Evolutionary conservation across 1,284 basidiomycete genomes (phyloP).

Genomic region (Heterobasidion occidentale): DNA sequence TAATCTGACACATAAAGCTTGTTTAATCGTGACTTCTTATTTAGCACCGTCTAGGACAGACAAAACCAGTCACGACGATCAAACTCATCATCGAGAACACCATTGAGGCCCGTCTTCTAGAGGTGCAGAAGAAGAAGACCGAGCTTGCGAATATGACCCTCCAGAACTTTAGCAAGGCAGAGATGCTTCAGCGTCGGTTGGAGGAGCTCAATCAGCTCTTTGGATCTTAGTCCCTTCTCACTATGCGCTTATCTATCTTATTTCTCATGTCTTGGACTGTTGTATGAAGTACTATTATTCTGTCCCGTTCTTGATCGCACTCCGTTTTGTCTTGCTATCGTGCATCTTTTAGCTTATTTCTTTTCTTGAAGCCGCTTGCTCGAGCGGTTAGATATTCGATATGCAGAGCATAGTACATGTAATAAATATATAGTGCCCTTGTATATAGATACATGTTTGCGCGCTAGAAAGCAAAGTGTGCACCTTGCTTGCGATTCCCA

Average conservation of each 20-base stretch:
- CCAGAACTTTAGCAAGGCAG: conserved; percentile 74
- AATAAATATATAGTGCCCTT: neutral
- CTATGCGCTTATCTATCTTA: conserved; percentile 1
- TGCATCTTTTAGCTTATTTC: neutral
- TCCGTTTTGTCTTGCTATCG: neutral
- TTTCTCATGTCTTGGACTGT: neutral
- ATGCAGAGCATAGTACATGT: neutral
- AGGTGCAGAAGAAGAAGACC: conserved; percentile 94
- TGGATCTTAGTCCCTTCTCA: conserved; percentile 20
- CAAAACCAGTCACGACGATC: conserved; percentile 81
- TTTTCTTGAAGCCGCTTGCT: neutral
- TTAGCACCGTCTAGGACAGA: conserved; percentile 91
- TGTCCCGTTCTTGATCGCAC: neutral
- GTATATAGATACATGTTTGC: conserved; percentile 6
- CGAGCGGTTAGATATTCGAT: neutral
- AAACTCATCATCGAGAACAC: conserved; percentile 91
- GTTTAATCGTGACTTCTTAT: conserved; percentile 10
- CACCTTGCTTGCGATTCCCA: conserved; percentile 64
- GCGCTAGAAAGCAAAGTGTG: conserved; percentile 67
- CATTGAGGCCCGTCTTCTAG: conserved; percentile 83
- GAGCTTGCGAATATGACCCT: conserved; percentile 88
- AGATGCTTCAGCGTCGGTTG: conserved; percentile 76
- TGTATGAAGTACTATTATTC: too few species aligned
- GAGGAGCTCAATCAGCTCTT: conserved; percentile 76
- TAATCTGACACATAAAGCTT: conserved; percentile 1